These are phyloP conservation scores for Trichophyton equinum DNA, from an alignment of 2,329 filamentous ascomycete species.

Conservation along the genomic window DNA sequence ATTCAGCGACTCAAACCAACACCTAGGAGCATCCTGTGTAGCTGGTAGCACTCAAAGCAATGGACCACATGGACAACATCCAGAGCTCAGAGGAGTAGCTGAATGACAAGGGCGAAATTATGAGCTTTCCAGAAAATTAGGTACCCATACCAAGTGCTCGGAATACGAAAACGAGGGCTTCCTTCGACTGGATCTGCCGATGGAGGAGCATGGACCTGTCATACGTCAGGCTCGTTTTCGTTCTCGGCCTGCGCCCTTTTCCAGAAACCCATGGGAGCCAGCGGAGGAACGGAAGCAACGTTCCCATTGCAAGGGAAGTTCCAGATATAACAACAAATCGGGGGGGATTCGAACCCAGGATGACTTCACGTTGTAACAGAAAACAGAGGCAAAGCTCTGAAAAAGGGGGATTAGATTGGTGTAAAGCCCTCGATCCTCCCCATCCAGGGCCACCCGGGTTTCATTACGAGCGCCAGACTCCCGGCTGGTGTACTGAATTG, in stretches of 20 bases:
- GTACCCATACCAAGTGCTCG: too few relatives aligned
- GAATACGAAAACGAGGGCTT: neutral
- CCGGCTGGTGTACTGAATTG: neutral
- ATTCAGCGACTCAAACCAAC: too few relatives aligned
- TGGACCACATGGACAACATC: too few relatives aligned
- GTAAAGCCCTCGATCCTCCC: neutral
- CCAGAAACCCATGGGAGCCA: neutral
- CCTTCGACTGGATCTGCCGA: neutral
- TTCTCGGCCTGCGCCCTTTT: neutral
- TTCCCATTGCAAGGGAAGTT: neutral
- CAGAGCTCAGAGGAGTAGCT: too few relatives aligned
- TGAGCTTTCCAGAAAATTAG: too few relatives aligned
- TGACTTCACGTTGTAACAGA: neutral
- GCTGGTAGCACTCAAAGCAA: too few relatives aligned
- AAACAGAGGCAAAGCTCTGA: neutral
- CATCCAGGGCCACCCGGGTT: neutral
- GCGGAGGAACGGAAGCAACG: neutral
- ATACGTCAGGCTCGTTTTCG: neutral
- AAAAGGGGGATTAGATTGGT: neutral
- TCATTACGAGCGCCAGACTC: neutral
- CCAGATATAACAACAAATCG: neutral
- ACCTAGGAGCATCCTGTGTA: too few relatives aligned
- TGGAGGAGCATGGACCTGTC: neutral
- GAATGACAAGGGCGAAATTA: too few relatives aligned
- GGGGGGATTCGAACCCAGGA: neutral